phyloP scores from a whole-genome alignment of 2,329 filamentous ascomycete species.

The Pestalotiopsis sp. region DNA sequence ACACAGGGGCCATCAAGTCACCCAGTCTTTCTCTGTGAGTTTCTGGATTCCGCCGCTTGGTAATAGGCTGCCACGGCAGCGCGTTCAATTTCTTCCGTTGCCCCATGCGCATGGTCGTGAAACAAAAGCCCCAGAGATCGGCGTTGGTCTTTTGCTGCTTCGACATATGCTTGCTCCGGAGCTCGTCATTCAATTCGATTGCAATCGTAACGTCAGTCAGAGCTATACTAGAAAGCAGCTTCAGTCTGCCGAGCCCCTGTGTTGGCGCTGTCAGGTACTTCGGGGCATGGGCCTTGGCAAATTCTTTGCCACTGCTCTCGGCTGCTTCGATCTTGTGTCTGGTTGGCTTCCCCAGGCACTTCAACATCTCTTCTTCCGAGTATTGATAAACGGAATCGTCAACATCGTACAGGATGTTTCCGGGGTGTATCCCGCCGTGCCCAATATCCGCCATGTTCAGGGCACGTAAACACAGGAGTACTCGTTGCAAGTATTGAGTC shows the following conservation, averaged over 20 bases:
- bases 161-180: no score
- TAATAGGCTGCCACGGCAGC: no score
- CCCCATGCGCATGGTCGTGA: no score
- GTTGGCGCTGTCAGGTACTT: not conserved
- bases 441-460: conserved; percentile 2
- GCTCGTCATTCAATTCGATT: not conserved
- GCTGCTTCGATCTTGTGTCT: not conserved
- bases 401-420: conserved; percentile 10
- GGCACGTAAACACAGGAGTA: conserved; percentile 5
- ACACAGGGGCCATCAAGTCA: no score
- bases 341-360: not conserved
- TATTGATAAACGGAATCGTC: not conserved
- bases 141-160: no score
- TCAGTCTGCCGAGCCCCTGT: not conserved
- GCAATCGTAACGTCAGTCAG: not conserved
- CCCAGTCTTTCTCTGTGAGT: no score
- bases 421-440: conserved; percentile 13
- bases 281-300: not conserved
- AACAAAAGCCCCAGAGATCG: no score
- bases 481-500: conserved; percentile 3
- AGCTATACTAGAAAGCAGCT: not conserved
- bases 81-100: no score
- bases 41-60: no score
- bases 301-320: not conserved
- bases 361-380: conserved; percentile 5